phyloP scores from a whole-genome alignment of 768 basidiomycete genomes.

The Russula griseocarnosa region DNA sequence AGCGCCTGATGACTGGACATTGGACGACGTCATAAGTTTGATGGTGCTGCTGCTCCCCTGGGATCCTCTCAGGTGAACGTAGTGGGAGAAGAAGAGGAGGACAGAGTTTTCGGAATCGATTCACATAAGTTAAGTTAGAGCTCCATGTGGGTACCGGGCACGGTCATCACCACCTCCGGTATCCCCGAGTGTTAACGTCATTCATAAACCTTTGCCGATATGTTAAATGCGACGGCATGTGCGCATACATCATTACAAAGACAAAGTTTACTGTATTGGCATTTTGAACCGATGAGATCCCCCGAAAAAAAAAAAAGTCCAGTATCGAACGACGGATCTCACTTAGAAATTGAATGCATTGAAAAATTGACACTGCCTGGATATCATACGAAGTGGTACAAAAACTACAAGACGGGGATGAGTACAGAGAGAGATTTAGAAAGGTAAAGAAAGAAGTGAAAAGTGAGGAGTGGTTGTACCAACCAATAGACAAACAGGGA shows the following conservation, averaged over 20 bases:
- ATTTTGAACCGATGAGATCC: neutral
- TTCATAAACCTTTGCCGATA: neutral
- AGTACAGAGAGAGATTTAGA: slow-evolving; percentile 20
- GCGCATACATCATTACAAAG: neutral
- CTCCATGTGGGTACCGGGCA: too few species aligned
- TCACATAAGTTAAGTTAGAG: too few species aligned
- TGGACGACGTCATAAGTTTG: neutral
- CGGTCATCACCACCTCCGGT: neutral
- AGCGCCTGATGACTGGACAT: neutral
- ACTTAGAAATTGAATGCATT: slow-evolving; percentile 11
- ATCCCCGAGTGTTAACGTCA: neutral
- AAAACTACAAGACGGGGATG: slow-evolving; percentile 23
- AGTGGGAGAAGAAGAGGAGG: neutral
- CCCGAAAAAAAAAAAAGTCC: neutral
- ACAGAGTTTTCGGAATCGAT: neutral
- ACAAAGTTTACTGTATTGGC: neutral
- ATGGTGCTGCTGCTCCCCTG: neutral
- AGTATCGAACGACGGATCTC: neutral
- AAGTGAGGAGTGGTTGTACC: neutral
- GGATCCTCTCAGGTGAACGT: neutral
- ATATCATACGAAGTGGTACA: slow-evolving; percentile 27
- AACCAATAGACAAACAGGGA: neutral
- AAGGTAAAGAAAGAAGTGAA: neutral
- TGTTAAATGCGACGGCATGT: neutral
- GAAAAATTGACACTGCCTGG: slow-evolving; percentile 17